These are phyloP conservation scores for Colletotrichum euphorbiae DNA, from an alignment of 2,329 filamentous ascomycete species.

Conservation along the genomic window DNA sequence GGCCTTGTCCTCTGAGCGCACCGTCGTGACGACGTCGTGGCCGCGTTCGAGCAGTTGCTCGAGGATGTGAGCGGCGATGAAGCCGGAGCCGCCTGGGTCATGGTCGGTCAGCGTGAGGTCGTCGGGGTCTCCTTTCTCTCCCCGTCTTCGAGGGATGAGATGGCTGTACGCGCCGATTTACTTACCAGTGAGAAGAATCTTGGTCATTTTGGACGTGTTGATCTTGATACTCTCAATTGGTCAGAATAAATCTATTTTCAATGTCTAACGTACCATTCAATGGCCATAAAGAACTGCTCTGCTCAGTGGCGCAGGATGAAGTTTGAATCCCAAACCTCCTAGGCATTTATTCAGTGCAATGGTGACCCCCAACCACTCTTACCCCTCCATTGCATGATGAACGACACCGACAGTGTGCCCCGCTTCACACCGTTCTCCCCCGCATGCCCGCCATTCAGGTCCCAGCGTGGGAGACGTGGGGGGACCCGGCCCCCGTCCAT, in stretches of 20 bases:
- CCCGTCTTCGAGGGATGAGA: neutral
- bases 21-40: constrained; percentile 66
- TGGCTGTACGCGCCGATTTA: neutral
- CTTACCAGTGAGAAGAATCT: constrained; percentile 60
- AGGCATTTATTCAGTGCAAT: constrained; percentile 7
- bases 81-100: constrained; percentile 60
- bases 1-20: constrained; percentile 66
- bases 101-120: constrained; percentile 1
- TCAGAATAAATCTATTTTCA: no score
- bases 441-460: constrained; percentile 4
- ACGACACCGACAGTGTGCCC: constrained; percentile 20
- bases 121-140: neutral
- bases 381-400: constrained; percentile 37
- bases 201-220: constrained; percentile 52
- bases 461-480: constrained; percentile 6
- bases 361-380: constrained; percentile 18
- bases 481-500: constrained; percentile 7
- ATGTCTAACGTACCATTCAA: no score
- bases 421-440: constrained; percentile 12
- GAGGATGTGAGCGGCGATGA: constrained; percentile 66
- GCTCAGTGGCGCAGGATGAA: neutral
- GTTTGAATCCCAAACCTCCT: neutral
- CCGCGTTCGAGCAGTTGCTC: constrained; percentile 63
- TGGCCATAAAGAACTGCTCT: no score
- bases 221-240: neutral